phyloP scores from a whole-genome alignment of 257 asterid genomes.

The Craterostigma plantagineum region DNA sequence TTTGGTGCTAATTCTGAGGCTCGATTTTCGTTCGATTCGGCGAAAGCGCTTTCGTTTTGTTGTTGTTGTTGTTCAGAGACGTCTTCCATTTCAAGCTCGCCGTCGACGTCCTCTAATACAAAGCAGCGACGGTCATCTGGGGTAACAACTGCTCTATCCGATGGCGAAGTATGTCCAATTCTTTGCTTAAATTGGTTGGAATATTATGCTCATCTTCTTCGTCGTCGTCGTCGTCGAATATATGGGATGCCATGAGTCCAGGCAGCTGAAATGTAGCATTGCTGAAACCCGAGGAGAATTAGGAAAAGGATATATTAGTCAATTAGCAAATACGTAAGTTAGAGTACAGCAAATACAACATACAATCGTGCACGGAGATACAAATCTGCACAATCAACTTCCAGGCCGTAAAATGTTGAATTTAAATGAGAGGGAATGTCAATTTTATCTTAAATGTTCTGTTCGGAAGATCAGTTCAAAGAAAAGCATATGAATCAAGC shows the following conservation, averaged over 20 bases:
- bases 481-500: no score
- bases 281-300: slow-evolving; percentile 26
- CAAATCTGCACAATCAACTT: no score
- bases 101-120: slow-evolving; percentile 87
- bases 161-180: slow-evolving; percentile 10
- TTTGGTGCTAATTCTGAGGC: no score
- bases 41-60: slow-evolving; percentile 5
- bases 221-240: slow-evolving; percentile 29
- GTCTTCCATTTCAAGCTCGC: slow-evolving; percentile 99
- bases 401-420: no score
- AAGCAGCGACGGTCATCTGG: slow-evolving; percentile 71
- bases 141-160: slow-evolving; percentile 26
- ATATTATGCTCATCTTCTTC: slow-evolving; percentile 51
- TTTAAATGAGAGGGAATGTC: no score
- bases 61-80: slow-evolving; percentile 39
- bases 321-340: no score
- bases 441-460: no score
- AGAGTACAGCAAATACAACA: no score
- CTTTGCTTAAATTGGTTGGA: slow-evolving; percentile 29
- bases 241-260: slow-evolving; percentile 26
- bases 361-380: no score
- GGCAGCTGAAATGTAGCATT: slow-evolving; percentile 46
- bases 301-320: neutral
- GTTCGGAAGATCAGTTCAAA: no score
- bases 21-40: no score